A percentile compares a stretch with the other conserved stretches of the same genome.
phyloP scores from a whole-genome alignment of 192 early-diverging fungal genomes.

The Coemansia javaensis region DNA sequence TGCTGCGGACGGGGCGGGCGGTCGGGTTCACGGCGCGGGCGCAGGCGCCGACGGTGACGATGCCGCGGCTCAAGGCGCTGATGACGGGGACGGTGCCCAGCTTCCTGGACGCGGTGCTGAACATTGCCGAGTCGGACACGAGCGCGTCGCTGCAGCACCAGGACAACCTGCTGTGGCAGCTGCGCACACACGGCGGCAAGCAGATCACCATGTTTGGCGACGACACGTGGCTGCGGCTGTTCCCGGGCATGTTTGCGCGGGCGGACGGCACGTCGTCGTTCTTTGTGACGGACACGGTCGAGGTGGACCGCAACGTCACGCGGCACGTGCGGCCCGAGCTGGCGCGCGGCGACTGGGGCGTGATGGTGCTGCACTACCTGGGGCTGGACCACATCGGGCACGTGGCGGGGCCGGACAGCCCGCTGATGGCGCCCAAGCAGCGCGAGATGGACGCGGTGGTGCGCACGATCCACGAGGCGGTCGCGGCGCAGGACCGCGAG shows the following conservation, averaged over 20 bases:
- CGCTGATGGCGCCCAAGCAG: slow-evolving; percentile 71
- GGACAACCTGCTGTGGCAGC: slow-evolving; percentile 73
- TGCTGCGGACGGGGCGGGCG: slow-evolving; percentile 44
- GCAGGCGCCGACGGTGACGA: slow-evolving; percentile 69
- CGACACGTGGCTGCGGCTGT: slow-evolving; percentile 93
- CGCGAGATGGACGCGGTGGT: slow-evolving; percentile 71
- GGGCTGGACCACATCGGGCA: slow-evolving; percentile 84
- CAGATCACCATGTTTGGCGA: slow-evolving; percentile 86
- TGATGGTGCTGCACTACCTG: slow-evolving; percentile 71
- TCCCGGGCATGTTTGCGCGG: slow-evolving; percentile 62
- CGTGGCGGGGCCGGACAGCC: slow-evolving; percentile 61
- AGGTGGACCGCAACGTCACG: slow-evolving; percentile 73
- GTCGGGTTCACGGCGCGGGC: slow-evolving; percentile 46
- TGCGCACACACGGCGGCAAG: slow-evolving; percentile 51
- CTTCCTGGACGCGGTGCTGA: slow-evolving; percentile 76
- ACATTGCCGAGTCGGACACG: slow-evolving; percentile 76
- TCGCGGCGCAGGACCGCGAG: slow-evolving; percentile 44
- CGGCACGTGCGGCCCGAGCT: slow-evolving; percentile 59
- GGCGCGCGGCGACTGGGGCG: slow-evolving; percentile 59
- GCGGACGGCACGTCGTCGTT: slow-evolving; percentile 61
- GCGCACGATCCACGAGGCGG: slow-evolving; percentile 49
- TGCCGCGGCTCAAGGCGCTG: slow-evolving; percentile 77
- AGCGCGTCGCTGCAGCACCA: slow-evolving; percentile 52
- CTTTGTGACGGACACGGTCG: slow-evolving; percentile 62
- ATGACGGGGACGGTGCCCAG: slow-evolving; percentile 72